Evolutionary conservation across 345 rosid genomes (phyloP).

Genomic region (Erucastrum elatum): DNA sequence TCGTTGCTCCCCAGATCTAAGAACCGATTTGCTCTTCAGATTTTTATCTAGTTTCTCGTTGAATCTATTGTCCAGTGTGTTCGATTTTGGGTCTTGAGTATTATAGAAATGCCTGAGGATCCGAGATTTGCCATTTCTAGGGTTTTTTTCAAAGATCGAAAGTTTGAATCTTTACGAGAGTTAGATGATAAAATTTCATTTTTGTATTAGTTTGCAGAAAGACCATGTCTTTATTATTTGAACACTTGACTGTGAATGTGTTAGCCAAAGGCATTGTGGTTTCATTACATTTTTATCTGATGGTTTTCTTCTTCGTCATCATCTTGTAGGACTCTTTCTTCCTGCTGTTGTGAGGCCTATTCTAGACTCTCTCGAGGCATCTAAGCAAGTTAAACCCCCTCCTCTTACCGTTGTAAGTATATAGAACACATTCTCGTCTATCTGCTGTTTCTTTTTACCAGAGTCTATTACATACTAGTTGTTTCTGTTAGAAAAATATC

Average conservation of each 20-base stretch:
- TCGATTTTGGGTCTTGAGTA: not conserved
- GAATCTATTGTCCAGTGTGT: not conserved
- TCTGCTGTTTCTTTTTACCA: not conserved
- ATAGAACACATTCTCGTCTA: not conserved
- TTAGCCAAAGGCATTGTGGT: not conserved
- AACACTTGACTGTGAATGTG: not conserved
- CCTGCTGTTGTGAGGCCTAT: conserved; percentile 98
- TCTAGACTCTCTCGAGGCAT: conserved; percentile 79
- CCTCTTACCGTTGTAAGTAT: conserved; percentile 72
- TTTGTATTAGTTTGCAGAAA: not conserved
- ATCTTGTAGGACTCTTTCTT: conserved; percentile 70
- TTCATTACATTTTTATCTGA: not conserved
- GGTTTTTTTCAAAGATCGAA: not conserved
- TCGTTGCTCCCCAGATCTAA: conserved; percentile 18
- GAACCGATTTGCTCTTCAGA: not conserved
- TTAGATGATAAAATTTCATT: not conserved
- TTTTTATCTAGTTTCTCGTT: not conserved
- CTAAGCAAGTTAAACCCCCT: conserved; percentile 80
- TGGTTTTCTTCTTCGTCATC: not conserved
- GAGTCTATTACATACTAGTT: too few relatives aligned
- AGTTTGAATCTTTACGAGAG: not conserved
- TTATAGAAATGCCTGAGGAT: not conserved
- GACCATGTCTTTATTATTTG: not conserved
- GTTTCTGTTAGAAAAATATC: not conserved
- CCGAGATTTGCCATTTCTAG: not conserved